phyloP scores from a whole-genome alignment of 2,329 filamentous ascomycete species.

The Sclerotinia trifoliorum region DNA sequence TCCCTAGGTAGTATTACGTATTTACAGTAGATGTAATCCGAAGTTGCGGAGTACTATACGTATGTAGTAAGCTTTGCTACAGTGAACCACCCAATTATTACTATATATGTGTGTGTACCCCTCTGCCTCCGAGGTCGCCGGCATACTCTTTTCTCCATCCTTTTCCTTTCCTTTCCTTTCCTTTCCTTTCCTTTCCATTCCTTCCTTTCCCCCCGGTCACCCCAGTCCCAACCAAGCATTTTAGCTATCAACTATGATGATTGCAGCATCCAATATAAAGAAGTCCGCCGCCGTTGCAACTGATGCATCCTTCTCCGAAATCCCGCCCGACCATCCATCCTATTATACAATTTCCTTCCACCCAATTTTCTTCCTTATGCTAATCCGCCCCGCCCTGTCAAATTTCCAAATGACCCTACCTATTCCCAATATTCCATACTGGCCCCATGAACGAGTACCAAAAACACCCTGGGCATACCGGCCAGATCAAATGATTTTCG shows the following conservation, averaged over 20 bases:
- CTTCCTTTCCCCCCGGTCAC: background rate
- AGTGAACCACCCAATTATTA: constrained; percentile 8
- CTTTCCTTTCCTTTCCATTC: background rate
- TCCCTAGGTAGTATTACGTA: background rate
- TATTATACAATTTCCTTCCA: constrained; percentile 16
- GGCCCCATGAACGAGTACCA: constrained; percentile 10
- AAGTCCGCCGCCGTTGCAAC: background rate
- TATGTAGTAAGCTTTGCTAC: constrained; percentile 5
- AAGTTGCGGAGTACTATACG: background rate
- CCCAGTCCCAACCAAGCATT: background rate
- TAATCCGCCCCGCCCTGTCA: background rate
- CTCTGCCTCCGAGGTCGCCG: constrained; percentile 2
- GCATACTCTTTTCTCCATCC: background rate
- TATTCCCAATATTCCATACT: constrained; percentile 3
- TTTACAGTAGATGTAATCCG: background rate
- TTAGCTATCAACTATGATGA: background rate
- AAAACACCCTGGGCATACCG: constrained; percentile 21
- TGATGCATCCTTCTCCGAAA: constrained; percentile 9
- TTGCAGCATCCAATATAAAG: constrained; percentile 3
- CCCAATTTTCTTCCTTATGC: background rate
- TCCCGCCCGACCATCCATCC: background rate
- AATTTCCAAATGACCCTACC: background rate
- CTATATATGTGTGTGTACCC: background rate
- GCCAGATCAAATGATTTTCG: constrained; percentile 18
- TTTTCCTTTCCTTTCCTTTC: background rate